These are phyloP conservation scores for Colletotrichum karsti DNA, from an alignment of 2,329 filamentous ascomycete species.

Conservation along the genomic window DNA sequence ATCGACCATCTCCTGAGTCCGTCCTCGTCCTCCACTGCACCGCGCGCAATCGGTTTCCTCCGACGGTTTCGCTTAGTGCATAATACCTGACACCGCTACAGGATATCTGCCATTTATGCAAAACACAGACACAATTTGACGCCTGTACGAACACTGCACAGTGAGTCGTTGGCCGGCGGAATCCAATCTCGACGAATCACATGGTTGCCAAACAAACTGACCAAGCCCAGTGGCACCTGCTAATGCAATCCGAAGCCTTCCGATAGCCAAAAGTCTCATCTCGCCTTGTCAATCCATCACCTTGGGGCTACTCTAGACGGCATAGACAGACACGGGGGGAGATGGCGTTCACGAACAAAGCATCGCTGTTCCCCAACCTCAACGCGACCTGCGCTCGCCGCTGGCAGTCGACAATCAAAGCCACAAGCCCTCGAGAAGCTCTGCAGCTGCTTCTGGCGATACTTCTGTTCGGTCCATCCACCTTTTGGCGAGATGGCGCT, in stretches of 20 bases:
- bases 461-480: not conserved
- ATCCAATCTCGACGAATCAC: constrained; percentile 14
- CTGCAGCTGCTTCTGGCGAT: constrained; percentile 15
- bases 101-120: constrained; percentile 1
- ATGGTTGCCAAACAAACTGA: not conserved
- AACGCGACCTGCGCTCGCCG: not conserved
- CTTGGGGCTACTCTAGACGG: not conserved
- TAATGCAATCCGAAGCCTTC: not conserved
- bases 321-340: not conserved
- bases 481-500: not conserved
- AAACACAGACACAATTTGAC: constrained; percentile 13
- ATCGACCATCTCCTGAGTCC: not conserved
- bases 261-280: not conserved
- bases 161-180: not conserved
- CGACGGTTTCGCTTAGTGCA: constrained; percentile 1
- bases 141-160: not conserved
- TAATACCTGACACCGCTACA: constrained; percentile 3
- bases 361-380: constrained; percentile 13
- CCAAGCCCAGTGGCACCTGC: constrained; percentile 2
- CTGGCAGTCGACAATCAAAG: not conserved
- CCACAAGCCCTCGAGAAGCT: not conserved
- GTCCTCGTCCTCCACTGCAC: not conserved
- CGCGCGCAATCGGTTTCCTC: not conserved
- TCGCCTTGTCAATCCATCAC: constrained; percentile 2
- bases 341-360: not conserved